These are phyloP conservation scores for Pistacia vera DNA, from an alignment of 345 rosid species.

Conservation along the genomic window DNA sequence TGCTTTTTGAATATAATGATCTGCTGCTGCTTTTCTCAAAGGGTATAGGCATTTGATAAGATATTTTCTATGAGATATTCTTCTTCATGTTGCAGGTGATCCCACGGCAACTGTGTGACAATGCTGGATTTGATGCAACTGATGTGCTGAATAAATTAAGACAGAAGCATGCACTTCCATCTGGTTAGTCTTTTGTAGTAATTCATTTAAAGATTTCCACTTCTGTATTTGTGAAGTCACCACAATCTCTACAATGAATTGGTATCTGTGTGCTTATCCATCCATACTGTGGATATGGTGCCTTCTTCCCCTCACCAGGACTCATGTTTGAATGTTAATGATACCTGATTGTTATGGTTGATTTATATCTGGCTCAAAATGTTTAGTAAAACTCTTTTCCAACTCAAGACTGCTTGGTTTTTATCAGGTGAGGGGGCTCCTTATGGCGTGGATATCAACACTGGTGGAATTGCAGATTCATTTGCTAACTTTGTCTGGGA, in stretches of 20 bases:
- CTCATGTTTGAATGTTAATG: not conserved
- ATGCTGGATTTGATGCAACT: constrained; percentile 99
- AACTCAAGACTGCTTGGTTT: not conserved
- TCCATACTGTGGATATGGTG: not conserved
- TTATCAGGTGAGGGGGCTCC: constrained; percentile 84
- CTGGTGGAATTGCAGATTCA: constrained; percentile 95
- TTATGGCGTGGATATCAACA: constrained; percentile 93
- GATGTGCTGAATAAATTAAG: constrained; percentile 96
- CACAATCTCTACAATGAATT: not conserved
- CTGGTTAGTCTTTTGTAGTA: constrained; percentile 50
- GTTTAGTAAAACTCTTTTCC: not conserved
- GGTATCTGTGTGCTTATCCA: not conserved
- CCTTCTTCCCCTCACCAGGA: not conserved
- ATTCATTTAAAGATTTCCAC: not conserved
- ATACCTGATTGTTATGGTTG: not conserved
- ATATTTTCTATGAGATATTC: not conserved
- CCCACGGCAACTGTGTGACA: constrained; percentile 95
- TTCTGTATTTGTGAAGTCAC: not conserved
- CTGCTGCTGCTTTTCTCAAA: not conserved
- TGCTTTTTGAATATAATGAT: not conserved
- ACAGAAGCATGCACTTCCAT: constrained; percentile 91
- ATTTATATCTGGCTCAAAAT: not conserved
- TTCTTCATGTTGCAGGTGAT: constrained; percentile 61
- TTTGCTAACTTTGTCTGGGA: constrained; percentile 99
- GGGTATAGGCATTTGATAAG: not conserved